Base-by-base conservation (phyloP, 192 early-diverging fungal genomes). In the Lobulomyces angularis region DNA sequence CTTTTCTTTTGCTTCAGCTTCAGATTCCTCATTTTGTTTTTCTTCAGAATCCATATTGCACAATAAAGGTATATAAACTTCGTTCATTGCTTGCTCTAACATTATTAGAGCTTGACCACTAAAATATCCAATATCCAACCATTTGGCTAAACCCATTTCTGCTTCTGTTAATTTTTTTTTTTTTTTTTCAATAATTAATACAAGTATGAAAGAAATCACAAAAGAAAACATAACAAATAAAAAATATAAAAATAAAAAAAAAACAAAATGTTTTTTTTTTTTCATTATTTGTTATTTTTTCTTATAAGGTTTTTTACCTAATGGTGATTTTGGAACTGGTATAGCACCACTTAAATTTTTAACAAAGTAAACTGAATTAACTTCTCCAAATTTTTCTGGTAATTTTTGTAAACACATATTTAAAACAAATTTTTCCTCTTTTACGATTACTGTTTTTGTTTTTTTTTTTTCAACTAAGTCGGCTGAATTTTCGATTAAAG, bases 31-130 rank as follows among this genome's bases (percentile, higher is more conserved):
- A 8, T 25, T 50, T 18, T 21, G 19, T 6, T 14, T 36, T 25
- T 50, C 50, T 35, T 55, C 35, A 27, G 35, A 44, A 21, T 61
- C 61, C 4, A 49, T 41, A 21, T 41, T 54, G 26, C 34, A 57
- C 4, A 77, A 55, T 4, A 77, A 48, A 17, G 74, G 74, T 11
- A 77, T 14, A 46, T 71, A 74, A 8, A 77, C 53, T 27, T 77
- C 71, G 27, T 59, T 49, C 8, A 77, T 34, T 4, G 70, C 64
- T 29, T 56, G 62, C 47, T 77, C 74, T 8, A 77, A 56, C 67
- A 71, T 77, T 9, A 64, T 31, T 8, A 77, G 47, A 1, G 69
- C 65, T 29, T 69, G 61, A 9, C 62, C 61, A 9, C 62, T 60
- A 35, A 73, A 56, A 30, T 73, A 70, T 6, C 73, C 73, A 16